A percentile compares a stretch with the other conserved stretches of the same genome.
These are phyloP conservation scores for Aureobasidium sp. DNA, from an alignment of 2,329 filamentous ascomycete genomes.

Conservation along the genomic window DNA sequence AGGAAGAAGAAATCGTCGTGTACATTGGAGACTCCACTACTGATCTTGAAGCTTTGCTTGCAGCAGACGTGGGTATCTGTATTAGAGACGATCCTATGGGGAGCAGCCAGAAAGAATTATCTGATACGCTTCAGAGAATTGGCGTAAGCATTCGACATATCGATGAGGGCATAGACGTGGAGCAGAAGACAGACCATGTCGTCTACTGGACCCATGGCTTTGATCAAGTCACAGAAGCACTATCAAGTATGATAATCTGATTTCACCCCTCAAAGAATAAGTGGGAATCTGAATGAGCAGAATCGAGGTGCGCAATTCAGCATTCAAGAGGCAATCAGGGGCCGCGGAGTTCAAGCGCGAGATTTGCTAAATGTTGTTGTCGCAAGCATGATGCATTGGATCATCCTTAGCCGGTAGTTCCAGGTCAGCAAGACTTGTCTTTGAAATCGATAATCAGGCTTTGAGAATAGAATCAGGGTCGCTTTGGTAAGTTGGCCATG, in stretches of 20 bases:
- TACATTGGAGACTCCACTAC: conserved; percentile 42
- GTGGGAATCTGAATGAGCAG: no score
- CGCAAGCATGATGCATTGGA: no score
- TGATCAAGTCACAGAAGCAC: not conserved
- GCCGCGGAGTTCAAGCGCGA: no score
- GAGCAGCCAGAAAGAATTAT: conserved; percentile 25
- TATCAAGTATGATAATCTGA: not conserved
- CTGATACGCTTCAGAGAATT: conserved; percentile 24
- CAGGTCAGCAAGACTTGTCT: no score
- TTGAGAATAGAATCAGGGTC: no score
- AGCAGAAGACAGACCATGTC: not conserved
- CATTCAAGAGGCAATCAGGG: no score
- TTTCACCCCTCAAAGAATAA: no score
- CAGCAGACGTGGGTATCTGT: conserved; percentile 39
- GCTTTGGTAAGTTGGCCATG: no score
- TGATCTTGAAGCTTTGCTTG: conserved; percentile 37
- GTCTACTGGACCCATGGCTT: not conserved
- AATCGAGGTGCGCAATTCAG: no score
- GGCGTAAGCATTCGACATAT: not conserved
- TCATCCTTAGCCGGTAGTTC: no score
- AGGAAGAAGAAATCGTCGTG: conserved; percentile 20
- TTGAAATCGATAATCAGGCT: no score
- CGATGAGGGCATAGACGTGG: not conserved
- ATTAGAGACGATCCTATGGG: conserved; percentile 31
- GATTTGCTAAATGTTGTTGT: no score